Base-by-base conservation (phyloP, 768 basidiomycete species). In the Auricularia auricula-judae region DNA sequence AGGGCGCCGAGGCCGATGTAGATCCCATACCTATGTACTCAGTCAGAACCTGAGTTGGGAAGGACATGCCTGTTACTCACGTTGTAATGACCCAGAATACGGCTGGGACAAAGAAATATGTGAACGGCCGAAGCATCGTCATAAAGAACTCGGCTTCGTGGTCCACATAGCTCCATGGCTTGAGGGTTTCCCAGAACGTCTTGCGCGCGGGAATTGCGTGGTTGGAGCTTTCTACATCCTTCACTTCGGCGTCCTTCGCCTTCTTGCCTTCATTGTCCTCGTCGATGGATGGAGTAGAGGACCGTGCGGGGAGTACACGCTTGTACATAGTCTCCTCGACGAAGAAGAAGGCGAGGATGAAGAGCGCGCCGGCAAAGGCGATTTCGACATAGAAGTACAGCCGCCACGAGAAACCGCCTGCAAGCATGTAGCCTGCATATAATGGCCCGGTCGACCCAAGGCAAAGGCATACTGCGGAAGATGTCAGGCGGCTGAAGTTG, bases 331-430 rank as follows among this genome's bases (percentile, higher is more conserved):
- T 63, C 51, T 63, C 63, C 36, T 63, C 63, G 33, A 63, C 63
- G 47, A 63, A 63, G 53, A 63, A 21, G 47, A 63, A 63, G 33
- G 63, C 63, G 33, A 63, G 14, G 29, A 63, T 21, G 21, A 63
- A 44, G 8, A 63, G 63, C 34, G 63, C 63, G 33, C 23, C 63
- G 34, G 63, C 63, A 29, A 63, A 63, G 33, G 63, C 63, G 63
- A 63, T 51, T 47, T 63, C 63, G 33, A 63, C 63, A 29, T 63
- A 63, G 63, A 63, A 63, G 63, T 63, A 63, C 21, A 63, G 51
- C 29, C 63, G 18, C 63, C 63, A 63, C 47, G 63, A 63, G 36
- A 35, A 63, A 29, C 63, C 63, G 21, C 63, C 63, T 3, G 63
- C 53, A 11, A 63, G 63, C 63, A 63, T 63, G 21, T 63, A 63